Base-by-base conservation (phyloP, 192 early-diverging fungal genomes). In the Coemansia sp. region DNA sequence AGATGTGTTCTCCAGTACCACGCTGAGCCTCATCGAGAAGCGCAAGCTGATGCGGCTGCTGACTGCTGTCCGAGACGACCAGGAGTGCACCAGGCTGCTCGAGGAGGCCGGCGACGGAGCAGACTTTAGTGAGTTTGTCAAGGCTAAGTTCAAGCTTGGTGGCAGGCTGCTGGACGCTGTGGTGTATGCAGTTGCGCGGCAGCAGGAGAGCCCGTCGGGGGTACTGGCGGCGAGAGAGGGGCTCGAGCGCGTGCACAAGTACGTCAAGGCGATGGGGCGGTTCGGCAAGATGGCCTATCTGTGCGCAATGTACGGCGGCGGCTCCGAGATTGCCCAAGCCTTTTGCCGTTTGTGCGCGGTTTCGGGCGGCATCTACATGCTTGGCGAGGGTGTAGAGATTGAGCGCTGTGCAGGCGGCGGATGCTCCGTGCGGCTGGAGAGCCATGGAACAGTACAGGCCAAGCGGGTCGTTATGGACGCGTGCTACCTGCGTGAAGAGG, bases 341-440 rank as follows among this genome's bases (percentile, higher is more conserved):
- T 94, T 95, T 67, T 93, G 92, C 69, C 82, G 93, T 46, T 62
- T 87, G 4, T 90, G 86, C 32, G 95, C 95, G 6, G 95, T 98
- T 1, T 83, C 89, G 58, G 92, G 92, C 22, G 93, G 94, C 14
- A 86, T 83, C 9, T 97, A 94, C 52, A 88, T 97, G 51, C 70
- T 97, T 19, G 72, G 80, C 28, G 80, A 84, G 40, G 52, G 60
- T 0, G 41, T 88, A 9, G 50, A 58, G 0, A 37, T 60, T 20
- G 61, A 80, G 9, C 14, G 33, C 51, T 58, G 34, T 25, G 54
- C 72, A 11, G 72, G 46, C 43, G 38, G 4, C 53, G 72, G 47
- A 40, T 86, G 28, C 51, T 64, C 9, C 58, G 72, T 60, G 22
- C 40, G 11, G 67, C 53, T 44, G 62, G 14, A n/a, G 10, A 68